Conservation (phyloP, 768 basidiomycete species). For the Dacryopinax primogenitus region DNA sequence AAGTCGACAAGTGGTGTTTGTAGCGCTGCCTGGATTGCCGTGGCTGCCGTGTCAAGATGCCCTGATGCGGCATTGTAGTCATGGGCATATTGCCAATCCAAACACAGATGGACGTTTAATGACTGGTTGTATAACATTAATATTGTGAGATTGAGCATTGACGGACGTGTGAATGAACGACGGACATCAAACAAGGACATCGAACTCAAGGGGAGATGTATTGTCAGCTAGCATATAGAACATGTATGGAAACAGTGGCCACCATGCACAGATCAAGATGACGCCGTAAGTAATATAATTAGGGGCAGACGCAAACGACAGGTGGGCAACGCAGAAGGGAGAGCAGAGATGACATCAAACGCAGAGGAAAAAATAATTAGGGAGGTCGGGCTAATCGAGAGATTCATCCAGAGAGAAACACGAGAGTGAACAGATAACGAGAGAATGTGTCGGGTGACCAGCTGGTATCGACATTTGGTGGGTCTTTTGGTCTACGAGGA, state of each 20-base stretch:
- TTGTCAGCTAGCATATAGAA: background rate
- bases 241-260: background rate
- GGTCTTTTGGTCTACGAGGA: conserved; percentile 5
- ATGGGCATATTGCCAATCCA: too few relatives aligned
- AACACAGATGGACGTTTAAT: too few relatives aligned
- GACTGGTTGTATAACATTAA: too few relatives aligned
- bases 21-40: too few relatives aligned
- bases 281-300: conserved; percentile 3
- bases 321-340: background rate
- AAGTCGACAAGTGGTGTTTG: too few relatives aligned
- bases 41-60: too few relatives aligned
- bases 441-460: background rate
- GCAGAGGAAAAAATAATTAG: background rate
- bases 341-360: background rate
- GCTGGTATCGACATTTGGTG: background rate
- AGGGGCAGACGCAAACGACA: background rate
- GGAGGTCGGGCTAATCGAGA: conserved; percentile 4
- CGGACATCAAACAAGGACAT: background rate
- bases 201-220: background rate
- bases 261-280: conserved; percentile 8
- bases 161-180: background rate
- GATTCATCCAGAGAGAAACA: conserved; percentile 8
- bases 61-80: too few relatives aligned
- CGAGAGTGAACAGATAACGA: background rate
- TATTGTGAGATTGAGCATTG: too few relatives aligned